Evolutionary conservation across 305 asterid genomes (phyloP).

Genomic region (Fraxinus xanthoxyloides): DNA sequence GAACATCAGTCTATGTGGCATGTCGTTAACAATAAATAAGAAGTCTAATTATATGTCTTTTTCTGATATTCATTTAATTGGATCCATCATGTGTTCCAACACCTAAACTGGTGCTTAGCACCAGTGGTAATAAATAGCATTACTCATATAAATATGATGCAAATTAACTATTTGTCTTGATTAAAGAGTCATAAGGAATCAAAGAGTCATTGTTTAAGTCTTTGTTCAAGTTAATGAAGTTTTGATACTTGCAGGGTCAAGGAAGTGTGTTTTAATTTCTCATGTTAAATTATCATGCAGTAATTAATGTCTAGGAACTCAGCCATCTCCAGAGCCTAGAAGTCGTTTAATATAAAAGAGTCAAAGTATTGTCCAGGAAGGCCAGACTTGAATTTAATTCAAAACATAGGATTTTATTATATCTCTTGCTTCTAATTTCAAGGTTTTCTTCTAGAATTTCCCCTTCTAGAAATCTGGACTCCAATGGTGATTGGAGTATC

Average conservation of each 20-base stretch:
- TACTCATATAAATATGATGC: neutral
- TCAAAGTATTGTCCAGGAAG: neutral
- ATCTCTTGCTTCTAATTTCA: neutral
- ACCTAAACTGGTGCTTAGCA: neutral
- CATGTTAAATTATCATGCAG: neutral
- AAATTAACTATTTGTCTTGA: neutral
- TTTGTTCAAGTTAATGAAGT: neutral
- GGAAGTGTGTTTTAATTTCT: neutral
- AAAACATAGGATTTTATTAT: no score
- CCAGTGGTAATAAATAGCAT: neutral
- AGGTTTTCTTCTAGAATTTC: neutral
- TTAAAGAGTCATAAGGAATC: neutral
- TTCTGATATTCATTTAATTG: neutral
- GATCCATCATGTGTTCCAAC: neutral
- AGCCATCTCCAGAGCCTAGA: neutral
- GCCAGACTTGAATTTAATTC: neutral
- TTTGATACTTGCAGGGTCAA: neutral
- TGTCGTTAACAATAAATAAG: neutral
- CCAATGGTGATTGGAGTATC: neutral
- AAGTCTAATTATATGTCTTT: no score
- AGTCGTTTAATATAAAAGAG: neutral
- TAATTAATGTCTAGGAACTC: neutral
- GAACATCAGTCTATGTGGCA: neutral
- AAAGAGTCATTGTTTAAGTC: neutral
- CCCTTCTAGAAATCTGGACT: neutral